Percentiles rank a stretch among this genome's conserved stretches.
Conservation (phyloP, 1,284 basidiomycete species). For the Boletus sp. region DNA sequence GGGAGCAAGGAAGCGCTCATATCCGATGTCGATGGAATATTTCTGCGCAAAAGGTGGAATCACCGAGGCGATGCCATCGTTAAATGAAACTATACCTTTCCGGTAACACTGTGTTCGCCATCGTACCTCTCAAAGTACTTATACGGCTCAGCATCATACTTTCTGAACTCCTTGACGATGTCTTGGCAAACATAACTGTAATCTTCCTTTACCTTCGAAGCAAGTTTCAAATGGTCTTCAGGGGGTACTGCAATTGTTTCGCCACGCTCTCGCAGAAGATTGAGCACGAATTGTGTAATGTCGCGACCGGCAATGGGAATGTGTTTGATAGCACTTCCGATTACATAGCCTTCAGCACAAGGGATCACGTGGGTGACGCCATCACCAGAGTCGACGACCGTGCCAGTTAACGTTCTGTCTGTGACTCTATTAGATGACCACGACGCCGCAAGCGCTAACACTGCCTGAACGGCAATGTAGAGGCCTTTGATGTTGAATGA, state of each 20-base stretch:
- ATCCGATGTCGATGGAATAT: constrained; percentile 92
- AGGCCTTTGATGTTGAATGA: constrained; percentile 97
- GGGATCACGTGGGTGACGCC: constrained; percentile 98
- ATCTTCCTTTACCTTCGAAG: constrained; percentile 96
- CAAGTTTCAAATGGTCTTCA: constrained; percentile 93
- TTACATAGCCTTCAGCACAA: constrained; percentile 97
- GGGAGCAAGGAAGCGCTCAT: constrained; percentile 97
- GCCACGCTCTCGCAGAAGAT: constrained; percentile 92
- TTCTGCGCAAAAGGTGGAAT: constrained; percentile 45
- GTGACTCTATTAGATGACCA: constrained; percentile 94
- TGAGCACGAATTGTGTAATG: constrained; percentile 96
- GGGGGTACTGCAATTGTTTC: constrained; percentile 89
- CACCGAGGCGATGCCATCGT: neutral
- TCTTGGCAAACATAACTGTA: constrained; percentile 99
- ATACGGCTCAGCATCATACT: constrained; percentile 95
- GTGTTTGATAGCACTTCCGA: constrained; percentile 98
- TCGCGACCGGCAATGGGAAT: constrained; percentile 98
- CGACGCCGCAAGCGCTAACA: constrained; percentile 96
- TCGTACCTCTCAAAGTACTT: constrained; percentile 95
- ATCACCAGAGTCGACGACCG: constrained; percentile 98
- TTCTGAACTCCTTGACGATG: constrained; percentile 98
- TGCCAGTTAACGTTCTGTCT: constrained; percentile 93
- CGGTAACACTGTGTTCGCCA: constrained; percentile 90
- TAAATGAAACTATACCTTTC: constrained; percentile 56
- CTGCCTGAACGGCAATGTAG: constrained; percentile 98